Base-by-base conservation (phyloP, 768 basidiomycete species). In the Boletus bicolor region DNA sequence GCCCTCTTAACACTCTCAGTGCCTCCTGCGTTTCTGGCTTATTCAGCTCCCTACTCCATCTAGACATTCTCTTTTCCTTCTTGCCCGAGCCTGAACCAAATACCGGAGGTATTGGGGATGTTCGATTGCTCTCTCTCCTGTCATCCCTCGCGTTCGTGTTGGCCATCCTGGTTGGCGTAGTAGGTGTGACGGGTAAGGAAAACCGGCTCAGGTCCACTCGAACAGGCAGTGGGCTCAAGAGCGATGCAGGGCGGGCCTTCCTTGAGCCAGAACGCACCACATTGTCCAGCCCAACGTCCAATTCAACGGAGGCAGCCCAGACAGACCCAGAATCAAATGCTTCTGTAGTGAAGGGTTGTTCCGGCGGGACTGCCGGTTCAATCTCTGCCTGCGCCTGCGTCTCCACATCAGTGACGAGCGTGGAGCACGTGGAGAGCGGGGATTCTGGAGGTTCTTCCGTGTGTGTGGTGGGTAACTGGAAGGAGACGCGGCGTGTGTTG, bases 21-120 rank as follows among this genome's bases (percentile, higher is more conserved):
- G 66, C 50, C 39, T 64, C 64, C 44, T 64, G 66, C 14, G 62
- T 68, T 28, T 68, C 66, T 2, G 62, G 54, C 17, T 59, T 61
- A 7, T 38, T 51, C 54, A 64, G 8, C 45, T 66, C 62, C 50
- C 17, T 56, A 14, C 54, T 59, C 64, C 56, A 66, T 21, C 60
- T 47, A 7, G 56, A 59, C 17, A 15, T 14, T 42, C 60, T 51
- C 44, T 49, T 70, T n/a, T 53, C 68, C 48, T 46, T 57, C 52
- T 51, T 57, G 12, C 44, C 7, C 45, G 34, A 8, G 14, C 42
- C 32, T 6, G 47, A 11, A 19, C 35, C 21, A 10, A 49, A 41
- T 10, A 35, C 4, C 1, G 38, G 8, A 15, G 57, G 34, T 12
- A 51, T 15, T 10, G 50, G 7, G 1, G 57, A 61, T 2, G 26